phyloP scores from a whole-genome alignment of 2,329 filamentous ascomycete genomes.

The Colletotrichum sp. region DNA sequence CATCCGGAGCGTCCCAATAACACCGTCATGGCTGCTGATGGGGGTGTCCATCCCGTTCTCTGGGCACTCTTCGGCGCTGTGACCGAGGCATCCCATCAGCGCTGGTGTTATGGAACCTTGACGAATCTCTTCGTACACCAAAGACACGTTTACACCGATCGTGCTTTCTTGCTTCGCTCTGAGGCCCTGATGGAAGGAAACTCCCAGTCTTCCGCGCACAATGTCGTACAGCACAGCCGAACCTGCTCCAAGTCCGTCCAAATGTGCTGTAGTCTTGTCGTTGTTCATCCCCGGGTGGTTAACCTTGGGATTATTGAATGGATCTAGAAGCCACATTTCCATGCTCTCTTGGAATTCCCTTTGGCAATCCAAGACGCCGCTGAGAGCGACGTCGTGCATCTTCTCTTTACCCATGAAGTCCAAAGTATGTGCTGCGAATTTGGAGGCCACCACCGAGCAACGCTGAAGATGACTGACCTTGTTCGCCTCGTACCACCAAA shows the following conservation, averaged over 20 bases:
- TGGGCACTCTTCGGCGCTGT: background rate
- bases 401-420: background rate
- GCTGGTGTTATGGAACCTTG: background rate
- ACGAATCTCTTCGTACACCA: constrained; percentile 31
- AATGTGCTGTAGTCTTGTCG: background rate
- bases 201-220: constrained; percentile 30
- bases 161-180: constrained; percentile 34
- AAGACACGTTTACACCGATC: constrained; percentile 34
- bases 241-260: constrained; percentile 31
- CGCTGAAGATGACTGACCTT: background rate
- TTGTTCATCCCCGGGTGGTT: background rate
- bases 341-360: background rate
- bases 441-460: constrained; percentile 4
- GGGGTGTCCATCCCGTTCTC: background rate
- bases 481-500: constrained; percentile 25
- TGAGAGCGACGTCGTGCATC: background rate
- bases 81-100: background rate
- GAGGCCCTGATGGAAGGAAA: constrained; percentile 35
- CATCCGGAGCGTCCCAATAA: background rate
- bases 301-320: background rate
- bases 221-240: constrained; percentile 32
- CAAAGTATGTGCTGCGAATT: background rate
- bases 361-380: background rate
- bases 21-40: background rate
- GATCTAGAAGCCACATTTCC: constrained; percentile 6